Conservation (phyloP, 2,329 filamentous ascomycete genomes). For the Lachnellula suecica region DNA sequence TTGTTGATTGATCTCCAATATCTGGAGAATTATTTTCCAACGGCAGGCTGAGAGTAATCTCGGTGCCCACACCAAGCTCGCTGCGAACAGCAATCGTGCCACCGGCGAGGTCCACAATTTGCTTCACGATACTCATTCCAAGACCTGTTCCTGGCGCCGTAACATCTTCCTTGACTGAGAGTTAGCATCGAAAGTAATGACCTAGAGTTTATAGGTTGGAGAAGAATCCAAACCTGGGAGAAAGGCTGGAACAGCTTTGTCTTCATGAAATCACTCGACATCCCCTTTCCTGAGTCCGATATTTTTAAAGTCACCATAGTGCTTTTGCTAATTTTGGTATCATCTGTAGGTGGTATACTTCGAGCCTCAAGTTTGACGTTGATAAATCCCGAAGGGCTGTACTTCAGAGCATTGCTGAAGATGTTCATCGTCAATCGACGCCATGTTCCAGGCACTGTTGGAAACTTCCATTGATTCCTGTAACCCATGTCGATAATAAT, state of each 20-base stretch:
- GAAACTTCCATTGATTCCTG: conserved; percentile 33
- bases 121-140: conserved; percentile 64
- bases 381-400: conserved; percentile 52
- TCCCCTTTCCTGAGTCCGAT: conserved; percentile 63
- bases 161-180: conserved; percentile 51
- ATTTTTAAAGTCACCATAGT: conserved; percentile 43
- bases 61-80: conserved; percentile 51
- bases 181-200: conserved; percentile 15
- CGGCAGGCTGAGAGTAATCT: conserved; percentile 48
- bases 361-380: conserved; percentile 38
- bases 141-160: conserved; percentile 60
- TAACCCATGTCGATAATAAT: conserved; percentile 44
- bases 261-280: conserved; percentile 60
- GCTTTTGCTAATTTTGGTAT: conserved; percentile 4
- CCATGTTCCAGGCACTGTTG: conserved; percentile 27
- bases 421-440: conserved; percentile 56
- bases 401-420: conserved; percentile 62
- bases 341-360: conserved; percentile 20
- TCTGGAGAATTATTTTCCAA: no score
- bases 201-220: conserved; percentile 16
- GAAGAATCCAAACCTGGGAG: conserved; percentile 50
- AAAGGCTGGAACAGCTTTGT: conserved; percentile 56
- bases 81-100: conserved; percentile 59
- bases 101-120: conserved; percentile 57
- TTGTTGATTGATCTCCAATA: no score